A percentile compares a stretch with the other conserved stretches of the same genome.
phyloP scores from a whole-genome alignment of 208 protist species.

The Herpetomonas muscarum region DNA sequence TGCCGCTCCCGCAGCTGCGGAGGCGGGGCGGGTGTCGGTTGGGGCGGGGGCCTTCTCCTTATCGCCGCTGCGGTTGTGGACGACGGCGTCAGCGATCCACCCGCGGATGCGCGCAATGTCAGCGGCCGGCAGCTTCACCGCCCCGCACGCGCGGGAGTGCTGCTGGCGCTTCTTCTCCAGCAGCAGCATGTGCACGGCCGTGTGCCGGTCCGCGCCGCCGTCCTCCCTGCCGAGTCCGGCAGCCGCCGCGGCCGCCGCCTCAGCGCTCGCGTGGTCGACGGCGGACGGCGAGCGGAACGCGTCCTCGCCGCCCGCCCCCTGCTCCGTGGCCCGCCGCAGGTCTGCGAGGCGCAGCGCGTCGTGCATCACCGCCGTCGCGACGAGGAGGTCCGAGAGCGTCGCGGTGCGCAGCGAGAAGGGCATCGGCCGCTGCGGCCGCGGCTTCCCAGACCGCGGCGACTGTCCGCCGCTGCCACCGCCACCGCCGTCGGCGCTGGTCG shows the following conservation, averaged over 20 bases:
- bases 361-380: conserved; percentile 52
- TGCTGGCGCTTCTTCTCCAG: conserved; percentile 2
- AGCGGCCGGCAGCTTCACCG: conserved; percentile 1
- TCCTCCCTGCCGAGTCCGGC: too few relatives aligned
- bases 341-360: conserved; percentile 35
- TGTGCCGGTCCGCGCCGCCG: too few relatives aligned
- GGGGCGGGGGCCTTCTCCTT: not conserved
- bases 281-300: too few relatives aligned
- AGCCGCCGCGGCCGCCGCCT: not conserved
- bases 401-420: conserved; percentile 20
- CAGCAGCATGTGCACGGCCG: conserved; percentile 10
- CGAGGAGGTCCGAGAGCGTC: conserved; percentile 39
- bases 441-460: not conserved
- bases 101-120: conserved; percentile 15
- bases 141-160: not conserved
- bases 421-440: not conserved
- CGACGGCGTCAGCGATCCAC: conserved; percentile 11
- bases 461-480: not conserved
- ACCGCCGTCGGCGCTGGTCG: not conserved
- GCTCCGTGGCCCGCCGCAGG: not conserved
- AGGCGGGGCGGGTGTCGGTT: not conserved
- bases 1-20: not conserved
- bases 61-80: not conserved
- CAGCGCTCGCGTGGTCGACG: not conserved
- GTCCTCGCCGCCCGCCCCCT: not conserved